Base-by-base conservation (phyloP, 2,329 filamentous ascomycete genomes). In the Parastagonospora avenae region DNA sequence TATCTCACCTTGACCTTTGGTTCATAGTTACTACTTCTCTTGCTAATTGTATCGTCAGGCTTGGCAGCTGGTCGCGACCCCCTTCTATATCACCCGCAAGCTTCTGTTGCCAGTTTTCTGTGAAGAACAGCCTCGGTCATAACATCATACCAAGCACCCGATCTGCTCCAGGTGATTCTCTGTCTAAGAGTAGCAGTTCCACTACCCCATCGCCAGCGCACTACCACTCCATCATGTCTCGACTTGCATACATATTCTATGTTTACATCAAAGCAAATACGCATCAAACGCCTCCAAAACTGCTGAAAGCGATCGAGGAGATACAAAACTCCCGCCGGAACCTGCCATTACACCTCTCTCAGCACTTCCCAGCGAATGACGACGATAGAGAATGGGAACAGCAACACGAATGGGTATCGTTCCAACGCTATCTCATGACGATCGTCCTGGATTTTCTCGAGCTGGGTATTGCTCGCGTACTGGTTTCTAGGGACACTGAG, bases 211-310 rank as follows among this genome's bases (percentile, higher is more conserved):
- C 52, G 12, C 52, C 49, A 31, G 43, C 40, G n/a, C 52, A 52
- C 37, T 55, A 52, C 14, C 52, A 52, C 9, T 49, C 52, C 14
- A 55, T 49, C 24, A 46, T 55, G 49, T 49, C 41, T 12, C 49
- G 49, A 19, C 38, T 55, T 29, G 16, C 52, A 10, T 55, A 55
- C 28, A 49, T 55, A 16, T 24, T 55, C 15, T 55, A 55, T 31
- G 31, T 55, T 4, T 53, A 55, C 38, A 53, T 55, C 42, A 55
- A 55, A 40, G 52, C 42, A 33, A 53, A 55, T 24, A 53, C 52
- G 7, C 50, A 55, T 29, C 52, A 55, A 24, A 53, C 52, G n/a
- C 35, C 40, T 15, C 8, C 52, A 15, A 53, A 55, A 11, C 52
- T 55, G 4, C 31, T 43, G 19, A 55, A 55, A 31, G 52, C 52